Evolutionary conservation across 768 basidiomycete species (phyloP).

Genomic region (Pisolithus sp.): DNA sequence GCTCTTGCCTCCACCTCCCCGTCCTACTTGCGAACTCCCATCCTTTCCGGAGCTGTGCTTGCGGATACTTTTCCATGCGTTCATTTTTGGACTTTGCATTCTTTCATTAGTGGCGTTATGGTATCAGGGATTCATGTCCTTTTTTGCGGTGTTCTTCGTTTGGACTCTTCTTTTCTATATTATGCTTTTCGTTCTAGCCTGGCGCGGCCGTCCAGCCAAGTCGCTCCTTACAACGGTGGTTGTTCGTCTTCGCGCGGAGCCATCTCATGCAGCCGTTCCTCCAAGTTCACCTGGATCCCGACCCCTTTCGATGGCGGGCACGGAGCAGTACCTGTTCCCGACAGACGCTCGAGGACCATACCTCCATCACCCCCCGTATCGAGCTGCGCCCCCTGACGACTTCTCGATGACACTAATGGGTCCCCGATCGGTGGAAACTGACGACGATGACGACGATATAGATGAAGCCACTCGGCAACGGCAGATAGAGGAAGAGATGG

Average conservation of each 20-base stretch:
- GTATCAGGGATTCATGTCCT: slow-evolving; percentile 44
- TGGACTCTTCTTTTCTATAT: slow-evolving; percentile 58
- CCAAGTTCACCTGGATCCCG: slow-evolving; percentile 33
- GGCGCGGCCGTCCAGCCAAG: slow-evolving; percentile 48
- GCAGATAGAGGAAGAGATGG: slow-evolving; percentile 78
- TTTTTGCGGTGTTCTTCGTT: slow-evolving; percentile 59
- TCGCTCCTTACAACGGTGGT: slow-evolving; percentile 52
- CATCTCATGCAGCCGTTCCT: slow-evolving; percentile 25
- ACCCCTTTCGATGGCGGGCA: slow-evolving; percentile 34
- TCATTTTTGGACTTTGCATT: slow-evolving; percentile 53
- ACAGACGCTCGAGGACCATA: slow-evolving; percentile 53
- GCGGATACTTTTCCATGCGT: slow-evolving; percentile 49
- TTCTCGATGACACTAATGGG: slow-evolving; percentile 32
- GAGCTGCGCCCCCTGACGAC: slow-evolving; percentile 40
- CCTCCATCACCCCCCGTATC: slow-evolving; percentile 58
- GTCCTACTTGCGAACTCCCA: slow-evolving; percentile 27
- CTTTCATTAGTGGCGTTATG: slow-evolving; percentile 56
- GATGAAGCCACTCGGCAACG: slow-evolving; percentile 71
- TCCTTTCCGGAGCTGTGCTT: slow-evolving; percentile 32
- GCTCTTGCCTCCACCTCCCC: slow-evolving; percentile 27
- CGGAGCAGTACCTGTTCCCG: slow-evolving; percentile 41
- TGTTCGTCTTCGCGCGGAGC: slow-evolving; percentile 35
- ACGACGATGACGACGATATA: slow-evolving; percentile 61
- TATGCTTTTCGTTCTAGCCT: slow-evolving; percentile 47
- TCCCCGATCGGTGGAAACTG: slow-evolving; percentile 49